Percentiles rank a stretch among this genome's conserved stretches.
phyloP scores from a whole-genome alignment of 2,329 filamentous ascomycete species.

The Paecilomyces fulvus region DNA sequence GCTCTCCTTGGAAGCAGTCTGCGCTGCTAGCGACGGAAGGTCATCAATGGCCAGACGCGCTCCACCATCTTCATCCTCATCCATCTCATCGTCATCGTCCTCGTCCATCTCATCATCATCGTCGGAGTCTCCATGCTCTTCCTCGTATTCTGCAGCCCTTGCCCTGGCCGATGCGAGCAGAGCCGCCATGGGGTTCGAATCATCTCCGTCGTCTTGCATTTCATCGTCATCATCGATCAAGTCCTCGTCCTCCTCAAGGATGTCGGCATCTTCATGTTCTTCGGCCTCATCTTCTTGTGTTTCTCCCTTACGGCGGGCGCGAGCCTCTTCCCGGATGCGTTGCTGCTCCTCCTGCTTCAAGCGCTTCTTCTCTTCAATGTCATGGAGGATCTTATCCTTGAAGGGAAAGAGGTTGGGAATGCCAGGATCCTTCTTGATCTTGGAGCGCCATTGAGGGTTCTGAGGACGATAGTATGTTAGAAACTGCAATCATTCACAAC shows the following conservation, averaged over 20 bases:
- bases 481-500: conserved; percentile 5
- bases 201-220: conserved; percentile 47
- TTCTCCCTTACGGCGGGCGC: conserved; percentile 32
- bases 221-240: conserved; percentile 41
- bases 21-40: conserved; percentile 38
- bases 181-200: conserved; percentile 43
- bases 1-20: conserved; percentile 40
- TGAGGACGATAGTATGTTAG: conserved; percentile 16
- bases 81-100: conserved; percentile 45
- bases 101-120: conserved; percentile 53
- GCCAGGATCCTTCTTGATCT: conserved; percentile 93
- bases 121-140: conserved; percentile 40
- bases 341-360: conserved; percentile 72
- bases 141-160: conserved; percentile 37
- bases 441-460: conserved; percentile 93
- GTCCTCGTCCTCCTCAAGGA: conserved; percentile 37
- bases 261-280: conserved; percentile 26
- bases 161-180: conserved; percentile 38
- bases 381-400: conserved; percentile 88
- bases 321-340: conserved; percentile 60
- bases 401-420: conserved; percentile 97
- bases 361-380: conserved; percentile 78
- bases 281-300: conserved; percentile 24
- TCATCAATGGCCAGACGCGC: conserved; percentile 42
- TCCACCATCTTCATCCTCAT: conserved; percentile 42